phyloP scores from a whole-genome alignment of 345 rosid genomes.

The Linum usitatissimum region DNA sequence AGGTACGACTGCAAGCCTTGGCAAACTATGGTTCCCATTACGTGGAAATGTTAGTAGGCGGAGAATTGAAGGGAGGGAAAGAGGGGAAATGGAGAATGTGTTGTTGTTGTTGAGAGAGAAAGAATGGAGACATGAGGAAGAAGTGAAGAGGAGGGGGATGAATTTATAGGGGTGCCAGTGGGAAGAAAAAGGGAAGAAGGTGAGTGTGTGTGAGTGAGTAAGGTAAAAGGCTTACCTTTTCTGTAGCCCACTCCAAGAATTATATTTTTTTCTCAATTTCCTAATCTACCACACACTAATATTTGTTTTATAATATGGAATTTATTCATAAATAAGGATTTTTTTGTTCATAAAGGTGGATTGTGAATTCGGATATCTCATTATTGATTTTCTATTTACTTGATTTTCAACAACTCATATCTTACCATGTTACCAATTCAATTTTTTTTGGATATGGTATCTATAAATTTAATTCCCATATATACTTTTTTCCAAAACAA shows the following conservation, averaged over 20 bases:
- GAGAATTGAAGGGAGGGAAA: background rate
- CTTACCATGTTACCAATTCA: no score
- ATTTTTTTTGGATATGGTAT: no score
- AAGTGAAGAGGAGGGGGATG: background rate
- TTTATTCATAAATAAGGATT: no score
- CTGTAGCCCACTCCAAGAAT: background rate
- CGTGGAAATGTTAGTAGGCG: background rate
- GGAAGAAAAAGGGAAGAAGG: background rate
- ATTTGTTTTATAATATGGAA: no score
- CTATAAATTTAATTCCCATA: no score
- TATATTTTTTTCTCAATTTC: background rate
- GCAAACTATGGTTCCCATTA: constrained; percentile 60
- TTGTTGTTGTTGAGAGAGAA: background rate
- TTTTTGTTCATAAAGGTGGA: no score
- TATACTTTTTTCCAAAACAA: no score
- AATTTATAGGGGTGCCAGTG: background rate
- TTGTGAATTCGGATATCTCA: background rate
- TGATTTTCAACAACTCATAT: no score
- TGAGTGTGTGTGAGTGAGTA: background rate
- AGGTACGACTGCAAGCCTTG: constrained; percentile 52
- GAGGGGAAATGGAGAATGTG: background rate
- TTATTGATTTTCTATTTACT: no score
- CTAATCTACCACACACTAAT: background rate
- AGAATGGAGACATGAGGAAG: background rate
- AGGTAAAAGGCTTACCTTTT: background rate